Base-by-base conservation (phyloP, 768 basidiomycete species). In the Hemileccinum impolitum region DNA sequence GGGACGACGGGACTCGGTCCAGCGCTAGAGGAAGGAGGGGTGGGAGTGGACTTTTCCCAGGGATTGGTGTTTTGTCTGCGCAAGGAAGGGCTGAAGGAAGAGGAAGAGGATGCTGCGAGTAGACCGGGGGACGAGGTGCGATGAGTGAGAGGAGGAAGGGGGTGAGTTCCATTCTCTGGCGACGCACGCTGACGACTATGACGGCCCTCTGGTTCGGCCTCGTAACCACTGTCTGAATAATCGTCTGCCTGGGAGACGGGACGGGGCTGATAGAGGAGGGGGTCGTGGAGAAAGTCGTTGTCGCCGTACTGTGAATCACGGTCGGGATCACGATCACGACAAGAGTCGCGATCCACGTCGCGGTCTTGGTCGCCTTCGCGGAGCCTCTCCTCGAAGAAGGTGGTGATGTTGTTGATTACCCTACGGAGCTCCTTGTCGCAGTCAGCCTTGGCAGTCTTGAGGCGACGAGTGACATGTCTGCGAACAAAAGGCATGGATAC, bases 381-480 rank as follows among this genome's bases (percentile, higher is more conserved):
- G 32, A 95, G 78, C 59, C 86, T 81, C 64, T 93, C 88, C 72
- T 99, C 95, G 58, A 96, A 95, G 71, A 93, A 97, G 34, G 83
- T 70, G 54, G 95, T 95, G 75, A 99, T 94, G 52, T 85, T 90
- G 70, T 90, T 86, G 51, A 94, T 92, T 64, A 97, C 89, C 64
- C 92, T 87, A 63, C 87, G 85, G 9, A 99, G 82, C 70, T 96
- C 93, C 75, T 89, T 90, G 80, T 99, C 93, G 76, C 95, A 99
- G 56, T 90, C 90, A 43, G 89, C 82, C 75, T 99, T 98, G 50
- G 95, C 94, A 4, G 87, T 87, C 73, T 85, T 88, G 69, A 98
- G 83, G 50, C 96, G 85, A 55, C 92, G 82, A 34, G 88, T 91
- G 61, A 98, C 91, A 73, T 97, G 94, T 47, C 92, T 82, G 53